Conservation (phyloP, 306 rosid species). For the Quercus agrifolia region DNA sequence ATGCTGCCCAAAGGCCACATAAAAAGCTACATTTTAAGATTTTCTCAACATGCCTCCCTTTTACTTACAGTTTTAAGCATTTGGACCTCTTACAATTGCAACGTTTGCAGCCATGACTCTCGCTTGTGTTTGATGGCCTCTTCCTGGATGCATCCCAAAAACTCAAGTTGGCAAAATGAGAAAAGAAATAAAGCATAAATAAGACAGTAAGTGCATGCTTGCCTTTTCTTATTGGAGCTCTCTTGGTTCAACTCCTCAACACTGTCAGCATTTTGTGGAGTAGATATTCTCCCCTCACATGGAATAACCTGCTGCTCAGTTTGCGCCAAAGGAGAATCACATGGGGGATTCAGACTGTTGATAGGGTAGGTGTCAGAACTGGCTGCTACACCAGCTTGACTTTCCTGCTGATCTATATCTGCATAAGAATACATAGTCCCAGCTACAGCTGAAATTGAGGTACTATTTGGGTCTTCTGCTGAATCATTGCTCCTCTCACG, state of each 20-base stretch:
- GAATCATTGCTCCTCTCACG: background rate
- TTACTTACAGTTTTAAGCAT: constrained; percentile 44
- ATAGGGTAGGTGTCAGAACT: background rate
- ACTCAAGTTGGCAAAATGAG: background rate
- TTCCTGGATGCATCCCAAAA: constrained; percentile 17
- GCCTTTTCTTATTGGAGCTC: constrained; percentile 20
- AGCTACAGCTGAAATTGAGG: background rate
- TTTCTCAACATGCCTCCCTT: background rate
- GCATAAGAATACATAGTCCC: background rate
- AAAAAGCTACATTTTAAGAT: background rate
- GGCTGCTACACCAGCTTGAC: background rate
- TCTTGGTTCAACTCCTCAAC: constrained; percentile 5
- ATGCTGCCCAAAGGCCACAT: background rate
- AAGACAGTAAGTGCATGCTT: background rate
- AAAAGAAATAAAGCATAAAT: background rate
- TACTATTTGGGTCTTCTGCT: background rate
- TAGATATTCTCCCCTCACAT: background rate
- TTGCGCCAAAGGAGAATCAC: background rate
- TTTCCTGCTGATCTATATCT: constrained; percentile 7
- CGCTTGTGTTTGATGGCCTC: background rate
- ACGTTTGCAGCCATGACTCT: constrained; percentile 1
- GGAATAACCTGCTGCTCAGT: constrained; percentile 13
- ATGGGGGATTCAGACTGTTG: background rate
- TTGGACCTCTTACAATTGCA: constrained; percentile 34
- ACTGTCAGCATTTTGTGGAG: constrained; percentile 6